Conservation (phyloP, 345 rosid species). For the Bruguiera gymnorhiza region DNA sequence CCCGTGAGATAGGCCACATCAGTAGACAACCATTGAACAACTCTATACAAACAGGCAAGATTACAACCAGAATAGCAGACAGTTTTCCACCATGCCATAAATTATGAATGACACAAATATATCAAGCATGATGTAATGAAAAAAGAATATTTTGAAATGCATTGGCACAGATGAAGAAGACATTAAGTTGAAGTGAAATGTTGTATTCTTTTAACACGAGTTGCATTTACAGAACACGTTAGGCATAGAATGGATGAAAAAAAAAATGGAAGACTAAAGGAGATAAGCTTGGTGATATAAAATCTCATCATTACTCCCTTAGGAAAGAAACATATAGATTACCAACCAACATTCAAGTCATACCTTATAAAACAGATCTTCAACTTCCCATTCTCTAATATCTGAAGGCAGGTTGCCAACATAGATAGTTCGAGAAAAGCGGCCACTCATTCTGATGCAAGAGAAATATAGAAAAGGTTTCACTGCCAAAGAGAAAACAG, state of each 20-base stretch:
- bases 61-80: not conserved
- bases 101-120: not conserved
- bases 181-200: no score
- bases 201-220: no score
- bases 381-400: conserved; percentile 80
- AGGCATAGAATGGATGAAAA: no score
- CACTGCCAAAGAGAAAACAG: conserved; percentile 24
- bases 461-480: not conserved
- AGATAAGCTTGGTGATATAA: no score
- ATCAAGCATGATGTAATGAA: no score
- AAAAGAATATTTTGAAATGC: no score
- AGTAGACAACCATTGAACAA: not conserved
- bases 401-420: conserved; percentile 94
- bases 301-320: no score
- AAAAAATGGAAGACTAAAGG: no score
- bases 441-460: conserved; percentile 66
- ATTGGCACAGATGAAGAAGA: no score
- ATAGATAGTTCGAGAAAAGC: conserved; percentile 88
- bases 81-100: not conserved
- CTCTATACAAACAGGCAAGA: not conserved
- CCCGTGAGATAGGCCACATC: not conserved
- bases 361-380: conserved; percentile 93
- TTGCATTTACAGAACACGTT: no score
- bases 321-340: not conserved
- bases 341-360: conserved; percentile 14